Evolutionary conservation across 257 asterid species (phyloP).

Genomic region (Thymus mandschuricus): DNA sequence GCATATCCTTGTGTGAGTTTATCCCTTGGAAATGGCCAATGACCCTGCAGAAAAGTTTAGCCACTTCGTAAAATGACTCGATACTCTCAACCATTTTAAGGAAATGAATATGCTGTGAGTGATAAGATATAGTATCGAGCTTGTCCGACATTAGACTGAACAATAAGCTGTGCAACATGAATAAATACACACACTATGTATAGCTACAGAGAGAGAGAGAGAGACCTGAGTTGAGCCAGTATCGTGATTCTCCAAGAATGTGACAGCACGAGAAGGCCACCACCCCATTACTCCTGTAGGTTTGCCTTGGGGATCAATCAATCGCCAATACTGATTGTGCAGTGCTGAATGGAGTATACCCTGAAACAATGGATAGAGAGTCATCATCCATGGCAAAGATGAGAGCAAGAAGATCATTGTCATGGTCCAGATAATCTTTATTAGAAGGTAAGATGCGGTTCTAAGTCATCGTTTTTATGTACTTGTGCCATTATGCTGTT

Average conservation of each 20-base stretch:
- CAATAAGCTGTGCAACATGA: neutral
- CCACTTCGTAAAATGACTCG: neutral
- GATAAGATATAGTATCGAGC: neutral
- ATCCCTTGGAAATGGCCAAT: constrained; percentile 67
- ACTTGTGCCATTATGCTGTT: constrained; percentile 3
- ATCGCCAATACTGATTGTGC: constrained; percentile 50
- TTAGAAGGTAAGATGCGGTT: neutral
- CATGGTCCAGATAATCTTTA: neutral
- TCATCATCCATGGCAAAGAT: constrained; percentile 10
- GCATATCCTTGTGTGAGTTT: constrained; percentile 65
- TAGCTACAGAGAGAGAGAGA: neutral
- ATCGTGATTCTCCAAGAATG: constrained; percentile 67
- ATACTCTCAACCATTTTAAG: neutral
- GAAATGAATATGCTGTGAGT: neutral
- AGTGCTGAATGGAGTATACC: constrained; percentile 28
- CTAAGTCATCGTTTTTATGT: neutral
- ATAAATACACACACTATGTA: neutral
- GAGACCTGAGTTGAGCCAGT: constrained; percentile 68
- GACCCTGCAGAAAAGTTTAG: constrained; percentile 44
- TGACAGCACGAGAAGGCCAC: constrained; percentile 74
- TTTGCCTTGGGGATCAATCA: constrained; percentile 61
- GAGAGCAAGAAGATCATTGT: neutral
- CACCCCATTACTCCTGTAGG: constrained; percentile 74
- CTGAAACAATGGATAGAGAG: neutral
- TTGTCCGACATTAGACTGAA: neutral